A percentile compares a stretch with the other conserved stretches of the same genome.
These are phyloP conservation scores for Linum tenue DNA, from an alignment of 345 rosid species.

Conservation along the genomic window DNA sequence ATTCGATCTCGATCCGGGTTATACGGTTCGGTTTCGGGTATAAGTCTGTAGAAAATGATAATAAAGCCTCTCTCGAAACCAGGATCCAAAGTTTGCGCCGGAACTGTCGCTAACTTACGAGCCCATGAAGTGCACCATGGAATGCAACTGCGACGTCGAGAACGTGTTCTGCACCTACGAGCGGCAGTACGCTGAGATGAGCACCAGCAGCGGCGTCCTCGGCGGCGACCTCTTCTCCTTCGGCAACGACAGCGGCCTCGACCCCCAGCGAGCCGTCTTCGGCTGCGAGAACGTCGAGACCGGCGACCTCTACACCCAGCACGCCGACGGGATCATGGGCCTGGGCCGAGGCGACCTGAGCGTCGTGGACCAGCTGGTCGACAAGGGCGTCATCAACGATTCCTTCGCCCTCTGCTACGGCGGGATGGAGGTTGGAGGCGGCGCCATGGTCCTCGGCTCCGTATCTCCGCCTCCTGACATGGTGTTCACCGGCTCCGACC, in stretches of 20 bases:
- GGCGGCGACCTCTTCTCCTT: constrained; percentile 74
- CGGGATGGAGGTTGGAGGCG: constrained; percentile 90
- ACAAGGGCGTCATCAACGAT: constrained; percentile 64
- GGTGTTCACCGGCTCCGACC: constrained; percentile 60
- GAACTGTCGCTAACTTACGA: constrained; percentile 60
- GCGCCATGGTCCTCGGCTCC: constrained; percentile 90
- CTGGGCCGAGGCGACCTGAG: constrained; percentile 89
- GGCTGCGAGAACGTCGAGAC: constrained; percentile 89
- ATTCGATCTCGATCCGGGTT: too few relatives aligned
- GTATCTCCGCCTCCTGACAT: constrained; percentile 57
- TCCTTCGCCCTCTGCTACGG: constrained; percentile 92
- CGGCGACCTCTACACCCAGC: constrained; percentile 83
- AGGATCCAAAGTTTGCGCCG: constrained; percentile 88
- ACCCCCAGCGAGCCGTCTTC: constrained; percentile 72
- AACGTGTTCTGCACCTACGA: constrained; percentile 64
- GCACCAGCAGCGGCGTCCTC: constrained; percentile 82
- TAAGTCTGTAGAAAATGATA: too few relatives aligned
- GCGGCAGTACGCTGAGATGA: constrained; percentile 85
- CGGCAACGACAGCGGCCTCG: constrained; percentile 64
- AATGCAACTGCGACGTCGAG: constrained; percentile 59
- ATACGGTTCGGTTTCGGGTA: too few relatives aligned
- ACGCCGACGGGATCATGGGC: constrained; percentile 94
- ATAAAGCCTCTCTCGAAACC: too few relatives aligned
- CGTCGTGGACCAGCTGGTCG: constrained; percentile 82
- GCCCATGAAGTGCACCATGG: constrained; percentile 66